phyloP scores from a whole-genome alignment of 148 eudicot genomes.

The Chenopodium berlandieri region DNA sequence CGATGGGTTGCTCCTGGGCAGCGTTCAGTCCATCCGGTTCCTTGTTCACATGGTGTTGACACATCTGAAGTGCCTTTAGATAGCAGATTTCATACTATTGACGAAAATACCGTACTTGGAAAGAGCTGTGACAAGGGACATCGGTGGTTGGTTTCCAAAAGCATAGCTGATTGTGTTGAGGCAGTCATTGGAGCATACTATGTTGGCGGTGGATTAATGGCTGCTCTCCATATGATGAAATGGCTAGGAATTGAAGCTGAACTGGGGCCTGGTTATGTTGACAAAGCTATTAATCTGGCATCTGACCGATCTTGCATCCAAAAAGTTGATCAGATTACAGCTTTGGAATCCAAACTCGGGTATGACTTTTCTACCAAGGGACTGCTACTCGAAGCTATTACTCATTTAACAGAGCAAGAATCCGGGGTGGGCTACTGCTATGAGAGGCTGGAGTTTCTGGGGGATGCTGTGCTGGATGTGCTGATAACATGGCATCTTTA shows the following conservation, averaged over 20 bases:
- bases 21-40: constrained; percentile 57
- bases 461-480: constrained; percentile 87
- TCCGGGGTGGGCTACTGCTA: constrained; percentile 54
- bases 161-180: constrained; percentile 89
- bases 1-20: constrained; percentile 97
- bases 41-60: constrained; percentile 75
- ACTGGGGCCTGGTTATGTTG: constrained; percentile 49
- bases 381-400: constrained; percentile 73
- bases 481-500: constrained; percentile 77
- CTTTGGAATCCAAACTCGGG: constrained; percentile 65
- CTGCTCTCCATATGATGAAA: constrained; percentile 31
- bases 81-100: constrained; percentile 46
- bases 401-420: constrained; percentile 55
- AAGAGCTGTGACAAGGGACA: constrained; percentile 96
- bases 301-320: constrained; percentile 48
- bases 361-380: constrained; percentile 72
- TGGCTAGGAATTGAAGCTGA: constrained; percentile 66
- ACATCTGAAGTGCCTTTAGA: constrained; percentile 62
- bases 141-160: constrained; percentile 87
- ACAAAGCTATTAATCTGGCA: constrained; percentile 58
- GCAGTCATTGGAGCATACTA: constrained; percentile 95
- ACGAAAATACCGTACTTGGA: constrained; percentile 46
- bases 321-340: constrained; percentile 49
- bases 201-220: constrained; percentile 84
- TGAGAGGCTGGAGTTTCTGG: constrained; percentile 94